Percentiles rank a stretch among this genome's conserved stretches.
Conservation (phyloP, 2,329 filamentous ascomycete genomes). For the Diaporthe sp. region DNA sequence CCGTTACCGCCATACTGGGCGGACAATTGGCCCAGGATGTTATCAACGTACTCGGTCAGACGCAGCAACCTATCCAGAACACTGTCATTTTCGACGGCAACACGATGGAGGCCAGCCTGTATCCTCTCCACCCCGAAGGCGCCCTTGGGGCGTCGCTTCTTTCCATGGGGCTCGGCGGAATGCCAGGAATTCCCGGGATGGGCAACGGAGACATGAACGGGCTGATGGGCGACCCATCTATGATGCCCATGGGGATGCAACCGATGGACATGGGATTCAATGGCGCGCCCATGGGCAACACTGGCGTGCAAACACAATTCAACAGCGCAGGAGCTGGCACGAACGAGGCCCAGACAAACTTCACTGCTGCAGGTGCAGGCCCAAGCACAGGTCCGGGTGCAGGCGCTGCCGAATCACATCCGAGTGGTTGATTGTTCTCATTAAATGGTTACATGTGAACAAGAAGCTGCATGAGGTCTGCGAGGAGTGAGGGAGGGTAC, state of each 20-base stretch:
- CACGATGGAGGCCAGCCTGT: conserved; percentile 81
- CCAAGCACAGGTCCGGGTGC: conserved; percentile 4
- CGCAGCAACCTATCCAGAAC: conserved; percentile 96
- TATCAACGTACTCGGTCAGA: conserved; percentile 92
- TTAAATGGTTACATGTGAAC: background rate
- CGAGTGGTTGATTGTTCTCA: conserved; percentile 4
- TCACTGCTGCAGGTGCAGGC: conserved; percentile 1
- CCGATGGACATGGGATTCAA: conserved; percentile 35
- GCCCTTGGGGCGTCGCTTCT: conserved; percentile 64
- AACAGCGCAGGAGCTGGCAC: conserved; percentile 15
- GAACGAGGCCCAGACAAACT: background rate
- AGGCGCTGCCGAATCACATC: conserved; percentile 7
- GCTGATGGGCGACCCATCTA: conserved; percentile 36
- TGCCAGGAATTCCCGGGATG: conserved; percentile 29
- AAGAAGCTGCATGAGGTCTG: background rate
- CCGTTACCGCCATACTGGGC: conserved; percentile 89
- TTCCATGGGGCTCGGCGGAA: conserved; percentile 25
- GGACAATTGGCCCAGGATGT: conserved; percentile 95
- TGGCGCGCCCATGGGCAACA: conserved; percentile 6
- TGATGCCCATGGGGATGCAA: conserved; percentile 38
- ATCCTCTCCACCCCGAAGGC: conserved; percentile 81
- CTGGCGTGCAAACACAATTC: conserved; percentile 25
- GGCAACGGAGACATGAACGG: conserved; percentile 39
- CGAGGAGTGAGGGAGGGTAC: background rate
- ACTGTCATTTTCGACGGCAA: conserved; percentile 92